These are phyloP conservation scores for Volvox carteri DNA, from an alignment of 163 green algal species.

Conservation along the genomic window DNA sequence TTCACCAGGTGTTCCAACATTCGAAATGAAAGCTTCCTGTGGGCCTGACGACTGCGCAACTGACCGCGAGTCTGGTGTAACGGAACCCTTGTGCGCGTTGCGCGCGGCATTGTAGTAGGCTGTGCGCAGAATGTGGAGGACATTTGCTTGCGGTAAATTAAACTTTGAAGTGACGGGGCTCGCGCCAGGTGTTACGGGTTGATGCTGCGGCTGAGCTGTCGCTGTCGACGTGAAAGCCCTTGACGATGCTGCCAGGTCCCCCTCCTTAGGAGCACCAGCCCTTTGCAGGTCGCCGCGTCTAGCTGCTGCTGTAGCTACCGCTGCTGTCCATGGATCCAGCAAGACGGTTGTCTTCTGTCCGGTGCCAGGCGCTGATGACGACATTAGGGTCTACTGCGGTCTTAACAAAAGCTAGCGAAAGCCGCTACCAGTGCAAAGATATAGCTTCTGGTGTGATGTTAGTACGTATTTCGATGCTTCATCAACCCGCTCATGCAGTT, in stretches of 20 bases:
- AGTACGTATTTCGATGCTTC: no score
- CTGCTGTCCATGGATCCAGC: slow-evolving; percentile 33
- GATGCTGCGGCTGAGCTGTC: background rate
- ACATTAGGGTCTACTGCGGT: no score
- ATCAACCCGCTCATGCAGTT: no score
- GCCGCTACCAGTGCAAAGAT: no score
- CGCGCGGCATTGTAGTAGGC: background rate
- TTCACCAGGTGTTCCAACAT: background rate
- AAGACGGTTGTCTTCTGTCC: background rate
- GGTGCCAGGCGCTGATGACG: background rate
- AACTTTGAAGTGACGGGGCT: slow-evolving; percentile 1
- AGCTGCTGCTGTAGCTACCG: background rate
- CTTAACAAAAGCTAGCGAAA: no score
- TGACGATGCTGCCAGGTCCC: background rate
- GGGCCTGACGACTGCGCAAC: background rate
- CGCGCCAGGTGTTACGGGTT: background rate
- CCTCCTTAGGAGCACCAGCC: background rate
- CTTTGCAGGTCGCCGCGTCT: background rate
- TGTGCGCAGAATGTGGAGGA: background rate
- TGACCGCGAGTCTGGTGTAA: background rate
- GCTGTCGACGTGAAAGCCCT: background rate
- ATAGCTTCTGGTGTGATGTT: no score
- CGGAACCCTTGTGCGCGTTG: background rate
- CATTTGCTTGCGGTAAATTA: slow-evolving; percentile 22
- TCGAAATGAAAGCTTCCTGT: background rate